Conservation (phyloP, 2,329 filamentous ascomycete genomes). For the Colletotrichum sp. region DNA sequence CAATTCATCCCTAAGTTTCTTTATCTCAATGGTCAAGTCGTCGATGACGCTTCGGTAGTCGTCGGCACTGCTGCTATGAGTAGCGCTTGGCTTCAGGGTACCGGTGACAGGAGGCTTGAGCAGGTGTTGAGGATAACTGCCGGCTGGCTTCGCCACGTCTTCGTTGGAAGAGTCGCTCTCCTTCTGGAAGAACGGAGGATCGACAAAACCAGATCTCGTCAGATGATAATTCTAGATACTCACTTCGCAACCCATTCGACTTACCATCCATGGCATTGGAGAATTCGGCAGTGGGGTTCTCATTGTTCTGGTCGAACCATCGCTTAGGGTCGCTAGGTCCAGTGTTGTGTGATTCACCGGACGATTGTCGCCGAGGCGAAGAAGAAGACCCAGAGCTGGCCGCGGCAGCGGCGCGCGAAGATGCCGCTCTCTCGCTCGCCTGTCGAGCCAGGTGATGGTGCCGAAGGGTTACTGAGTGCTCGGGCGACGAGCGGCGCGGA, state of each 20-base stretch:
- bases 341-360: conserved; percentile 54
- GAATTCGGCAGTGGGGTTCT: conserved; percentile 49
- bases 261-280: conserved; percentile 55
- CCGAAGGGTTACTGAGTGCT: conserved; percentile 51
- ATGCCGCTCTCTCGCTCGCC: conserved; percentile 31
- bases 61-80: conserved; percentile 67
- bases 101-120: conserved; percentile 25
- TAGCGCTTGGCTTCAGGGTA: conserved; percentile 33
- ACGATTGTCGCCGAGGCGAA: conserved; percentile 44
- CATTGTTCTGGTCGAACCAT: conserved; percentile 61
- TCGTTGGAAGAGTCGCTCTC: conserved; percentile 58
- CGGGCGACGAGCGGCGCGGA: conserved; percentile 48
- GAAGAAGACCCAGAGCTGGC: conserved; percentile 21
- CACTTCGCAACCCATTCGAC: neutral
- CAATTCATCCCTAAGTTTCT: conserved; percentile 75
- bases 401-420: conserved; percentile 8
- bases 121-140: conserved; percentile 22
- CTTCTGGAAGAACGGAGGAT: conserved; percentile 61
- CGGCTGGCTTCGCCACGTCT: conserved; percentile 31
- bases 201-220: conserved; percentile 35
- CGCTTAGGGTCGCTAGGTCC: conserved; percentile 53
- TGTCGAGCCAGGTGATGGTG: conserved; percentile 51
- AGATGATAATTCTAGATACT: neutral
- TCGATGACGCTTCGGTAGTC: conserved; percentile 86
- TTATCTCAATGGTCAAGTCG: conserved; percentile 84